Evolutionary conservation across 768 basidiomycete species (phyloP), one percentile per base, ranked within the genome.

Genomic region (Pleurotus cornucopiae): DNA sequence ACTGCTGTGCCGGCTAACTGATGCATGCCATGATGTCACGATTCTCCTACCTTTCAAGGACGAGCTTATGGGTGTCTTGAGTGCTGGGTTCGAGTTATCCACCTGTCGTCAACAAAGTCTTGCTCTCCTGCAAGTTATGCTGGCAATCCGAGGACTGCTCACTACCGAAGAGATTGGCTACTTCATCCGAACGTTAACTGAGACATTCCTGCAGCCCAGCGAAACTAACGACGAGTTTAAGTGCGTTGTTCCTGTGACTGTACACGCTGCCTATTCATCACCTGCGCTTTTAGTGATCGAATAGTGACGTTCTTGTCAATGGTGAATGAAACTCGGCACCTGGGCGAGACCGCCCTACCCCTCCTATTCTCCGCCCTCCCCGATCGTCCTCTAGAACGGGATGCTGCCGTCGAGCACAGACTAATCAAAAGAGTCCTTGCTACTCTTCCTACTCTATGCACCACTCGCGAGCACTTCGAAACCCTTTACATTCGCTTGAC

Each of bases 401-500:
- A 82, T 4, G 84, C 81, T 11, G 69, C 71, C 2, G 61, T 69
- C 2, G 82, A 83, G 39, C 83, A 90, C n/a, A 72, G 76, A 14
- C 78, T 78, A 52, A 88, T 81, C 62, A 87, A 89, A 77, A 80
- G 81, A 38, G 78, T 80, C 39, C 79, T 98, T 54, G 74, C 76
- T 9, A 80, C 85, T 12, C 78, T 98, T 45, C 80, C 82, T 52
- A 79, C 76, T 12, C 77, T 99, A 11, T 97, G 91, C 67, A 64
- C 81, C 6, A 84, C 86, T 40, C 78, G 86, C 0, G 75, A 82
- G 12, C 78, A 98, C n/a, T 98, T 96, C 68, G 91, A 92, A 64
- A 85, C 77, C 4, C 78, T 98, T 23, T 83, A 92, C 52, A 78
- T 92, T 46, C 84, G 91, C 14, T 73, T 97, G 20, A 81, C 77